Percentiles rank a stretch among this genome's conserved stretches.
Evolutionary conservation across 768 basidiomycete genomes (phyloP).

Genomic region (Lactifluus pinguis): DNA sequence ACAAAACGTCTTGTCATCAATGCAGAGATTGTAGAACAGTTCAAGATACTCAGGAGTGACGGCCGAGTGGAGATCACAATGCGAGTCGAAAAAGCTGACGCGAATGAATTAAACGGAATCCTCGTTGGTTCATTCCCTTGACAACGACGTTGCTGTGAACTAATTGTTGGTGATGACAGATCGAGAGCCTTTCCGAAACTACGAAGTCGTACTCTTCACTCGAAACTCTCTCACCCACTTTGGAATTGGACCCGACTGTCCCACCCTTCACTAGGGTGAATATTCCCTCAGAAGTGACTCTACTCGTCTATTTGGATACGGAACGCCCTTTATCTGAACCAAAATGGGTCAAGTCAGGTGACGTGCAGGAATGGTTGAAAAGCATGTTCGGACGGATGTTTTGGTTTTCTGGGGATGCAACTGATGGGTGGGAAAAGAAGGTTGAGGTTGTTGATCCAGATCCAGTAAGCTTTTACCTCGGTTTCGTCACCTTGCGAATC

Average conservation of each 20-base stretch:
- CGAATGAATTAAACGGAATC: slow-evolving; percentile 59
- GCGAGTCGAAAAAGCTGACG: slow-evolving; percentile 46
- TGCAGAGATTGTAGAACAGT: slow-evolving; percentile 72
- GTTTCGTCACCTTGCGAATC: not conserved
- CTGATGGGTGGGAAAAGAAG: slow-evolving; percentile 93
- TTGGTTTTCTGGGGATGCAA: slow-evolving; percentile 73
- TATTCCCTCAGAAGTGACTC: slow-evolving; percentile 47
- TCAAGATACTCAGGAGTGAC: slow-evolving; percentile 73
- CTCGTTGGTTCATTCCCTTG: slow-evolving; percentile 42
- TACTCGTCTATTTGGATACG: slow-evolving; percentile 76
- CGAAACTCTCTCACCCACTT: slow-evolving; percentile 35
- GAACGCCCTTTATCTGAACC: slow-evolving; percentile 88
- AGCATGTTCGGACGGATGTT: slow-evolving; percentile 85
- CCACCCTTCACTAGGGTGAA: slow-evolving; percentile 58
- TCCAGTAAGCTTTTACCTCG: slow-evolving; percentile 48
- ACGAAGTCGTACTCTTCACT: slow-evolving; percentile 64
- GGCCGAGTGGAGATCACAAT: slow-evolving; percentile 81
- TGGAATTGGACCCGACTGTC: slow-evolving; percentile 50
- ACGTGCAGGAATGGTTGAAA: slow-evolving; percentile 88
- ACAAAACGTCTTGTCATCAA: slow-evolving; percentile 81
- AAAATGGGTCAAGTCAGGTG: slow-evolving; percentile 93
- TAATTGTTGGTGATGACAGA: slow-evolving; percentile 34
- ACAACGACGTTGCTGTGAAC: not conserved
- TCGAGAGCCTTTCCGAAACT: slow-evolving; percentile 64
- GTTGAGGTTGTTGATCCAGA: slow-evolving; percentile 90